These are phyloP conservation scores for Suillus occidentalis DNA, from an alignment of 768 basidiomycete species.

Conservation along the genomic window DNA sequence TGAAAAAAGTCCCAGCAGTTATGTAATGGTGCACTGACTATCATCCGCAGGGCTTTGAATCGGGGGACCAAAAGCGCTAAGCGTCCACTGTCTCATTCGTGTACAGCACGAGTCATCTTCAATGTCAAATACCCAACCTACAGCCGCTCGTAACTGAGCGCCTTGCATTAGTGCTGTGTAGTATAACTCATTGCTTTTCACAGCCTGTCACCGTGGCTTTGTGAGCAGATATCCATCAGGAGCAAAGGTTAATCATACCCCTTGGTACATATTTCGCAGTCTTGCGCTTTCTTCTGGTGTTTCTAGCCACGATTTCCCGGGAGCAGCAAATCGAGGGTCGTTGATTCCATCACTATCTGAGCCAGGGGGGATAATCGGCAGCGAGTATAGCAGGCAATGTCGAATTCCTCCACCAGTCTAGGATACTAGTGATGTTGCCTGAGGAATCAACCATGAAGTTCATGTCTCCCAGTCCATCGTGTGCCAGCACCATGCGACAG, in stretches of 20 bases:
- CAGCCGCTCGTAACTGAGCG: conserved; percentile 9
- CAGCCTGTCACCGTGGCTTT: background rate
- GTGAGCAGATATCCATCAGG: background rate
- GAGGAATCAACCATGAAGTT: too few species aligned
- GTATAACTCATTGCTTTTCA: conserved; percentile 1
- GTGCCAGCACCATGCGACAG: too few species aligned
- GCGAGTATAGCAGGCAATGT: conserved; percentile 22
- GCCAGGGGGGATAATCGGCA: conserved; percentile 24
- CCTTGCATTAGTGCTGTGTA: conserved; percentile 10
- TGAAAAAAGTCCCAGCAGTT: background rate
- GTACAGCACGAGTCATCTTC: conserved; percentile 7
- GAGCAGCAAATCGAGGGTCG: conserved; percentile 16
- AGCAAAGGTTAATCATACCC: background rate
- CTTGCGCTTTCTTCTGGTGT: conserved; percentile 8
- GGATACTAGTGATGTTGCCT: conserved; percentile 13
- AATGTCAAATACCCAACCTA: conserved; percentile 10
- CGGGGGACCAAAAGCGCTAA: conserved; percentile 13
- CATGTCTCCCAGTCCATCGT: too few species aligned
- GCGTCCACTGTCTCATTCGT: conserved; percentile 12
- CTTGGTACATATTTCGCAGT: conserved; percentile 4
- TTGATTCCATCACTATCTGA: conserved; percentile 21
- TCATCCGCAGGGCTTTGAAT: conserved; percentile 2
- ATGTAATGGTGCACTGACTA: background rate
- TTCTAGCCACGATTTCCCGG: conserved; percentile 10
- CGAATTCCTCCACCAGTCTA: conserved; percentile 26